Conservation (phyloP, 306 rosid genomes). For the Fagus crenata region DNA sequence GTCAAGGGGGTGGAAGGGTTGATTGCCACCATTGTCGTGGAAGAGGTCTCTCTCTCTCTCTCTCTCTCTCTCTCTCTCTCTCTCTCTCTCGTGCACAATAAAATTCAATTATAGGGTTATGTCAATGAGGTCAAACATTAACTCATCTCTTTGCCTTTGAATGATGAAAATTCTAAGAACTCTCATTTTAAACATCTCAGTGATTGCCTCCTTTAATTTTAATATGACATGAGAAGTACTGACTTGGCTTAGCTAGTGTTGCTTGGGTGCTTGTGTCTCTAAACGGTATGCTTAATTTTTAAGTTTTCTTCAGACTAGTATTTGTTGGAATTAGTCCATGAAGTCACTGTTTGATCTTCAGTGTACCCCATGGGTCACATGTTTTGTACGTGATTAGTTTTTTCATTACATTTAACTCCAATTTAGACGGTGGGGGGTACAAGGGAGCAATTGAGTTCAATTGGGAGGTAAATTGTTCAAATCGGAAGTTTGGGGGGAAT, state of each 20-base stretch:
- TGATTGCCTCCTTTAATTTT: not conserved
- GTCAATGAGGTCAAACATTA: not conserved
- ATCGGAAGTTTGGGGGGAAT: too few species aligned
- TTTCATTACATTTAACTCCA: too few species aligned
- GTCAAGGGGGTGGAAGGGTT: constrained; percentile 78
- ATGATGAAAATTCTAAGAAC: not conserved
- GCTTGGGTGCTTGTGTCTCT: not conserved
- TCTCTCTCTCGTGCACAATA: not conserved
- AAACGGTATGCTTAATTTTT: not conserved
- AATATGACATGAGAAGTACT: not conserved
- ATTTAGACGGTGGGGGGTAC: too few species aligned
- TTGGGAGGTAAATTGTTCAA: too few species aligned
- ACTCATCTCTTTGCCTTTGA: not conserved
- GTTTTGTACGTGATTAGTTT: too few species aligned
- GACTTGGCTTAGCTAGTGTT: not conserved
- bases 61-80: too few species aligned
- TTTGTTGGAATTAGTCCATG: too few species aligned
- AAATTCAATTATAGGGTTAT: not conserved
- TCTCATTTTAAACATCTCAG: not conserved
- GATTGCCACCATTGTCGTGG: constrained; percentile 69
- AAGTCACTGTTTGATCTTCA: too few species aligned
- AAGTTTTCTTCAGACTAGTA: not conserved
- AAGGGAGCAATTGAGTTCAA: too few species aligned
- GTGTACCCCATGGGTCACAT: too few species aligned
- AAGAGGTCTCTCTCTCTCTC: constrained; percentile 44